A percentile compares a stretch with the other conserved stretches of the same genome.
Evolutionary conservation across 805 yeast genomes (phyloP).

Genomic region (Saccharomycopsis lassenensis): DNA sequence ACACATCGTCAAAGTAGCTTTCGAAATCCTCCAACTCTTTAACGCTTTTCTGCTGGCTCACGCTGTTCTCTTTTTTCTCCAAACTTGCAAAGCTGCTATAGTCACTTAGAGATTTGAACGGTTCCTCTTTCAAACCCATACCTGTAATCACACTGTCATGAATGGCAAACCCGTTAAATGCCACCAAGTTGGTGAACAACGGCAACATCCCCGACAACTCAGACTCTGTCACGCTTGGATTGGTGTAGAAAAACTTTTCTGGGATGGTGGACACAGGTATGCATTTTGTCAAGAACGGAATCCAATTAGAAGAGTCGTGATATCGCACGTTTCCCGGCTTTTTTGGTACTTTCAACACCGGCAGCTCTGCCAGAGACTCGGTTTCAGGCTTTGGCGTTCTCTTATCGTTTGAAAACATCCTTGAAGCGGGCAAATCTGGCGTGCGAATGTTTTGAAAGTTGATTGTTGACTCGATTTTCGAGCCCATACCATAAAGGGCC

Average conservation of each 20-base stretch:
- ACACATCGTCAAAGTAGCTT: constrained; percentile 10
- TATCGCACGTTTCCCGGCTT: constrained; percentile 6
- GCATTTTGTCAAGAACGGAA: constrained; percentile 57
- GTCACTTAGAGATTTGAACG: constrained; percentile 9
- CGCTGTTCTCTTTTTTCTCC: too few species aligned
- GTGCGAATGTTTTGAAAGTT: constrained; percentile 10
- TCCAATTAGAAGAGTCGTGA: constrained; percentile 38
- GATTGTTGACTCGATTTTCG: constrained; percentile 2
- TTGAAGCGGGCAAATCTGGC: constrained; percentile 13
- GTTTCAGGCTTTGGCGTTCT: background rate
- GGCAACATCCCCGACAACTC: constrained; percentile 23
- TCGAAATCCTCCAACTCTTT: constrained; percentile 12
- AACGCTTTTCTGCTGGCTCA: too few species aligned
- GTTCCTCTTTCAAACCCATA: constrained; percentile 10
- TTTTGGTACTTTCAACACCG: too few species aligned
- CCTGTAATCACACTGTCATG: constrained; percentile 6
- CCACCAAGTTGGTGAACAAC: constrained; percentile 19
- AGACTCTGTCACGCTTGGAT: constrained; percentile 23
- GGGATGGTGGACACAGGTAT: constrained; percentile 59
- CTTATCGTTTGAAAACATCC: constrained; percentile 1
- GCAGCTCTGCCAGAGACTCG: too few species aligned
- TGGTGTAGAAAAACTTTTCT: constrained; percentile 31
- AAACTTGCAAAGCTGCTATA: background rate
- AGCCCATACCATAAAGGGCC: background rate
- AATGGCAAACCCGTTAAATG: constrained; percentile 11